Conservation (phyloP, 1,139 yeast species). For the Ashbya aceris region DNA sequence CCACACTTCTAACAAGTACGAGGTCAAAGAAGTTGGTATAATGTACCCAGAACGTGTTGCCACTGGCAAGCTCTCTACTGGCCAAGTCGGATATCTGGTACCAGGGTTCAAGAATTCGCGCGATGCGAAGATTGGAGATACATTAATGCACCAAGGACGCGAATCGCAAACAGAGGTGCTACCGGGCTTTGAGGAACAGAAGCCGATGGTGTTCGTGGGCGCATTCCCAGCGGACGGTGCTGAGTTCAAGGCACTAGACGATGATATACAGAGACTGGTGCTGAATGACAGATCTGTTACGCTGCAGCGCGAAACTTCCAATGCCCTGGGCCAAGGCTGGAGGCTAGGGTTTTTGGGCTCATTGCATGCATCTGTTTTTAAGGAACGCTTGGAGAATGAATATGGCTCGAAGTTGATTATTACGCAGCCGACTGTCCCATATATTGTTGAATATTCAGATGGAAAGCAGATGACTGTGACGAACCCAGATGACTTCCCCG, state of each 20-base stretch:
- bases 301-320: conserved; percentile 81
- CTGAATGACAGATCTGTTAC: conserved; percentile 88
- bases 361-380: conserved; percentile 88
- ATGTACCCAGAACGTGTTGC: conserved; percentile 84
- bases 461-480: conserved; percentile 61
- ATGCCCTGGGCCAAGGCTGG: conserved; percentile 97
- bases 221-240: conserved; percentile 96
- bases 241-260: conserved; percentile 83
- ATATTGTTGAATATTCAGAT: conserved; percentile 55
- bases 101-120: conserved; percentile 87
- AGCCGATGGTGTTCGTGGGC: conserved; percentile 97
- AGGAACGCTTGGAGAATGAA: conserved; percentile 83
- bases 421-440: conserved; percentile 96
- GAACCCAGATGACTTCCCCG: conserved; percentile 92
- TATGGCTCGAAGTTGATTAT: conserved; percentile 88
- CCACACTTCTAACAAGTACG: conserved; percentile 67
- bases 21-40: conserved; percentile 85
- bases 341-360: conserved; percentile 91
- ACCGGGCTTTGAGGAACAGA: conserved; percentile 93
- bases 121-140: conserved; percentile 90
- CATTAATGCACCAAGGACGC: conserved; percentile 62
- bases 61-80: conserved; percentile 59
- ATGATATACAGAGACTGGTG: conserved; percentile 78
- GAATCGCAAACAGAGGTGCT: conserved; percentile 55
- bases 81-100: conserved; percentile 89